Evolutionary conservation across 83 land plant genomes (phyloP).

Genomic region (Isoetes engelmannii): DNA sequence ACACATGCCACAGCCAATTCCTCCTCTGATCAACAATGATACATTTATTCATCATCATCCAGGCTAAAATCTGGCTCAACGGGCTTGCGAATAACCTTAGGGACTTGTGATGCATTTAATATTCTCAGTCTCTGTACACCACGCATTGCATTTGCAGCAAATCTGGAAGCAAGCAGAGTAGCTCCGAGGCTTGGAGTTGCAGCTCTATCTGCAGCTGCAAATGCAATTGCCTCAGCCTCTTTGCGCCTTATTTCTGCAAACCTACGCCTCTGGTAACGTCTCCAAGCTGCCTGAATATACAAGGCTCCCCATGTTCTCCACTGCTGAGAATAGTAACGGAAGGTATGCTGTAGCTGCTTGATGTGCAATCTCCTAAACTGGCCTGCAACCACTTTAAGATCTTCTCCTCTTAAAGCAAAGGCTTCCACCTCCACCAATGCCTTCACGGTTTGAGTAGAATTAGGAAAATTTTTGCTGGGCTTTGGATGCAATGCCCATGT

Average conservation of each 20-base stretch:
- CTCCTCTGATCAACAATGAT: neutral
- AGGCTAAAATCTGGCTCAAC: constrained; percentile 75
- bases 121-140: constrained; percentile 53
- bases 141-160: constrained; percentile 81
- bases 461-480: constrained; percentile 42
- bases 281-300: constrained; percentile 77
- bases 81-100: constrained; percentile 53
- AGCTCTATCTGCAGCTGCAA: constrained; percentile 11
- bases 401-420: constrained; percentile 54
- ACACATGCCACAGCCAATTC: too few species aligned
- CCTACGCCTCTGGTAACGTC: constrained; percentile 35
- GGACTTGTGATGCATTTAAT: constrained; percentile 28
- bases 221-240: constrained; percentile 14
- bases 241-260: constrained; percentile 26
- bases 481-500: constrained; percentile 74
- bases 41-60: constrained; percentile 33
- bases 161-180: constrained; percentile 61
- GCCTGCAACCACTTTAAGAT: constrained; percentile 63
- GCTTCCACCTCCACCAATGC: constrained; percentile 72
- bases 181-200: constrained; percentile 50
- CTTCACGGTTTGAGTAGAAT: constrained; percentile 64
- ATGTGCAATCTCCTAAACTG: constrained; percentile 63
- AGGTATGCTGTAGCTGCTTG: constrained; percentile 58
- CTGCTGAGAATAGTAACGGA: constrained; percentile 66
- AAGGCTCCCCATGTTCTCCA: constrained; percentile 86